Conservation (phyloP, 108 stramenopile species). For the Cyclotella baltica region DNA sequence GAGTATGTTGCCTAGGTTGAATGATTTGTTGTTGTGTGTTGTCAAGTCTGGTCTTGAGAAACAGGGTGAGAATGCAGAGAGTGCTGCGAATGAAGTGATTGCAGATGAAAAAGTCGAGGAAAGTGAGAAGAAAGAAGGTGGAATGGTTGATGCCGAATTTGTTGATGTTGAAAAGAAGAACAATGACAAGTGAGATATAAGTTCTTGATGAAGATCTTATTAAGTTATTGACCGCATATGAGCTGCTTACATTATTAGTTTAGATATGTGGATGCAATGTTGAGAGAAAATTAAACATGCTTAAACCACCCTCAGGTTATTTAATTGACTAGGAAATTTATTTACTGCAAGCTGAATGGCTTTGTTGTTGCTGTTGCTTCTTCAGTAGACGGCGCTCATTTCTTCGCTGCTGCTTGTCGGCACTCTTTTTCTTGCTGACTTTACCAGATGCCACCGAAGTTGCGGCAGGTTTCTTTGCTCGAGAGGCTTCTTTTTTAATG, state of each 20-base stretch:
- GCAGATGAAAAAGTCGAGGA: too few relatives aligned
- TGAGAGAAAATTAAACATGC: too few relatives aligned
- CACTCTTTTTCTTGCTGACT: constrained; percentile 38
- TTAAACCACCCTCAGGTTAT: not conserved
- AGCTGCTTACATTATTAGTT: too few relatives aligned
- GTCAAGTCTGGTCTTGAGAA: constrained; percentile 68
- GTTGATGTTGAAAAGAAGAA: too few relatives aligned
- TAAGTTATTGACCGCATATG: too few relatives aligned
- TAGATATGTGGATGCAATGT: too few relatives aligned
- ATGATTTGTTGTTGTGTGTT: constrained; percentile 82
- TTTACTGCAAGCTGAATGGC: not conserved
- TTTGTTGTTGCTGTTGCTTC: constrained; percentile 36
- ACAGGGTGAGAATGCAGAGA: not conserved
- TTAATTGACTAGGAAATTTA: not conserved
- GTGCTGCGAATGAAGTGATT: too few relatives aligned
- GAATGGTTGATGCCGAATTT: too few relatives aligned
- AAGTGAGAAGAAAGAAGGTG: too few relatives aligned
- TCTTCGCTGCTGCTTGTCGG: constrained; percentile 45
- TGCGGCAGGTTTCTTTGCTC: not conserved
- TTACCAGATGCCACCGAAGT: not conserved
- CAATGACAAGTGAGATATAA: too few relatives aligned
- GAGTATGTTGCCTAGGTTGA: constrained; percentile 94
- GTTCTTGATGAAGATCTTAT: too few relatives aligned
- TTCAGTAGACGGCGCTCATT: constrained; percentile 52
- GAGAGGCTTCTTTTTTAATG: not conserved